These are phyloP conservation scores for Dactylella cylindrospora DNA, from an alignment of 2,329 filamentous ascomycete genomes.

Conservation along the genomic window DNA sequence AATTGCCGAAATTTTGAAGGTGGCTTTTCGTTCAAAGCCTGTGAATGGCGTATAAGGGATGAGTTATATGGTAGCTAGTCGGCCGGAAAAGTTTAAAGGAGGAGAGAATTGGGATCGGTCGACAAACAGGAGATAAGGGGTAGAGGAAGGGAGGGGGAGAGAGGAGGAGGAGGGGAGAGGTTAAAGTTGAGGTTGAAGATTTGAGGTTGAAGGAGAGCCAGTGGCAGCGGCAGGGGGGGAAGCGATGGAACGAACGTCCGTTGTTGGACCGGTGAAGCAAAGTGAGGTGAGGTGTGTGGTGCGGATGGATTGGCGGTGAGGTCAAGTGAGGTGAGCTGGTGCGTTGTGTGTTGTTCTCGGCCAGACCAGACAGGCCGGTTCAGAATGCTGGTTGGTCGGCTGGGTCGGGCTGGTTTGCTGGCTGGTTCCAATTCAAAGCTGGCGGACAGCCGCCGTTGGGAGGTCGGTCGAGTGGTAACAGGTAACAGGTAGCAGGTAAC, in stretches of 20 bases:
- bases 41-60: constrained; percentile 1
- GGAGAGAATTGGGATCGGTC: not conserved
- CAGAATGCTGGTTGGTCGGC: not conserved
- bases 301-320: not conserved
- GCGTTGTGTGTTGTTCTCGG: too few relatives aligned
- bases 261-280: not conserved
- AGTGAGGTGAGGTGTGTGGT: not conserved
- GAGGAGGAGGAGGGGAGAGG: not conserved
- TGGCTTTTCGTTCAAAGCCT: constrained; percentile 30
- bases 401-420: too few relatives aligned
- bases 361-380: not conserved
- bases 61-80: not conserved
- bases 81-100: not conserved
- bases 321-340: not conserved
- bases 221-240: not conserved
- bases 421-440: too few relatives aligned
- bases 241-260: not conserved
- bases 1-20: constrained; percentile 44
- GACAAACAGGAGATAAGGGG: not conserved
- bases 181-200: constrained; percentile 3
- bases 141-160: not conserved
- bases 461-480: too few relatives aligned
- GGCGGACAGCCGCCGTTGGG: too few relatives aligned
- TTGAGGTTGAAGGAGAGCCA: not conserved
- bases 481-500: too few relatives aligned